A percentile compares a stretch with the other conserved stretches of the same genome.
Conservation (phyloP, 2,329 filamentous ascomycete genomes). For the Fusarium buxicola region DNA sequence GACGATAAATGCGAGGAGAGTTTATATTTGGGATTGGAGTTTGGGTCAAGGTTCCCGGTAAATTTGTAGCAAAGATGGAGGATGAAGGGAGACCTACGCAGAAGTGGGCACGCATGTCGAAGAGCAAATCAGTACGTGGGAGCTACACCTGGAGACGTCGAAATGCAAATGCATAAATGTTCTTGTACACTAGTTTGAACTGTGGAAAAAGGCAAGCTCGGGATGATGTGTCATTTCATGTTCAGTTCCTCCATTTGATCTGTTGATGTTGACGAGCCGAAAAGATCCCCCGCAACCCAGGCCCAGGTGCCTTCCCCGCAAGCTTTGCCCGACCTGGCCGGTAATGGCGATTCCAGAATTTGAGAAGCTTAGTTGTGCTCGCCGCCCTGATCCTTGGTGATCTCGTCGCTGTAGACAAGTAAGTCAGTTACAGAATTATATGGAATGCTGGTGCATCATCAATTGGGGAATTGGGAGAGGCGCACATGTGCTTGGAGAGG, state of each 20-base stretch:
- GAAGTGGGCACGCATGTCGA: conserved; percentile 4
- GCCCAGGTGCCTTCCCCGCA: conserved; percentile 30
- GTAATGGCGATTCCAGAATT: conserved; percentile 19
- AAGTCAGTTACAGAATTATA: conserved; percentile 25
- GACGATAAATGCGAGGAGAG: conserved; percentile 61
- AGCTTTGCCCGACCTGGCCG: conserved; percentile 36
- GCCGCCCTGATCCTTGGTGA: conserved; percentile 78
- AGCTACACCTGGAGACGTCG: conserved; percentile 28
- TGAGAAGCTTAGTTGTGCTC: conserved; percentile 67
- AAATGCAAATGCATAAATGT: conserved; percentile 45
- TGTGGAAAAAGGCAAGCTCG: conserved; percentile 43
- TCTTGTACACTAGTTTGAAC: conserved; percentile 56
- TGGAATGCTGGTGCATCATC: neutral
- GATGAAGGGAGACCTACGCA: conserved; percentile 15
- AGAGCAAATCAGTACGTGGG: conserved; percentile 15
- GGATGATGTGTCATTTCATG: conserved; percentile 33
- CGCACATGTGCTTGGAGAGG: conserved; percentile 88
- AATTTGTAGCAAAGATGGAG: conserved; percentile 32
- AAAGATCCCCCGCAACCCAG: conserved; percentile 28
- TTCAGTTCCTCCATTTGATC: conserved; percentile 12
- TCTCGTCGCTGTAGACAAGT: conserved; percentile 70
- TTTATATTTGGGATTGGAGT: conserved; percentile 43
- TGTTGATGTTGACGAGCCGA: conserved; percentile 27
- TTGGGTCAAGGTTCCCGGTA: conserved; percentile 37
- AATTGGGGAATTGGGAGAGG: conserved; percentile 21